Percentiles rank a stretch among this genome's conserved stretches.
phyloP scores from a whole-genome alignment of 2,329 filamentous ascomycete genomes.

The Nigrospora oryzae region DNA sequence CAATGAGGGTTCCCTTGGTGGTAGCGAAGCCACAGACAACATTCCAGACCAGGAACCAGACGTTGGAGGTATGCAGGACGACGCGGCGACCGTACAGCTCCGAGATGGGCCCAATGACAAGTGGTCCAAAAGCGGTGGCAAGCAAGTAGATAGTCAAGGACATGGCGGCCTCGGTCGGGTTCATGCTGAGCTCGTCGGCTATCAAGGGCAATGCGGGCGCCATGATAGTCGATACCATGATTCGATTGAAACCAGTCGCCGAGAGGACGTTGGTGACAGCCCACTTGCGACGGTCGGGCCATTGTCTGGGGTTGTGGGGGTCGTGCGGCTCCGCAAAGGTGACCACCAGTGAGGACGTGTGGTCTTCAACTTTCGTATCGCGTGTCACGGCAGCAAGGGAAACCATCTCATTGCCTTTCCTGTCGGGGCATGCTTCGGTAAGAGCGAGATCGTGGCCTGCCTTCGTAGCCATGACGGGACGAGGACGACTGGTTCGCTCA shows the following conservation, averaged over 20 bases:
- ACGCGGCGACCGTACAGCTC: conserved; percentile 43
- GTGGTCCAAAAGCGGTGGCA: conserved; percentile 38
- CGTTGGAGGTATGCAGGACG: conserved; percentile 40
- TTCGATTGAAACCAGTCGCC: conserved; percentile 39
- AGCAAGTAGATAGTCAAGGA: conserved; percentile 39
- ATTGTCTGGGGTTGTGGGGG: no score
- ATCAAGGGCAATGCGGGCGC: conserved; percentile 41
- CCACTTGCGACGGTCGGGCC: conserved; percentile 41
- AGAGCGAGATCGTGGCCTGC: no score
- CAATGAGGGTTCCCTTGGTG: conserved; percentile 39
- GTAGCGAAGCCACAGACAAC: conserved; percentile 44
- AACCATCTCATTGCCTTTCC: no score
- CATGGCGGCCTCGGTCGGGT: conserved; percentile 35
- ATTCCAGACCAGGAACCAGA: conserved; percentile 40
- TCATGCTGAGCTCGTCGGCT: conserved; percentile 41
- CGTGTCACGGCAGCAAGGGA: no score
- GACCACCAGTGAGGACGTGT: no score
- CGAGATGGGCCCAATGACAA: conserved; percentile 37
- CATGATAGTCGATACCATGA: conserved; percentile 44
- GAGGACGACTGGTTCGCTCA: no score
- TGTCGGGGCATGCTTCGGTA: no score
- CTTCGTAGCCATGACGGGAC: no score
- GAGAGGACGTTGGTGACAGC: conserved; percentile 38
- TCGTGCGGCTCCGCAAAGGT: no score
- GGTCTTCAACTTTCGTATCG: no score